Base-by-base conservation (phyloP, 345 rosid genomes). In the Lumnitzera littorea region DNA sequence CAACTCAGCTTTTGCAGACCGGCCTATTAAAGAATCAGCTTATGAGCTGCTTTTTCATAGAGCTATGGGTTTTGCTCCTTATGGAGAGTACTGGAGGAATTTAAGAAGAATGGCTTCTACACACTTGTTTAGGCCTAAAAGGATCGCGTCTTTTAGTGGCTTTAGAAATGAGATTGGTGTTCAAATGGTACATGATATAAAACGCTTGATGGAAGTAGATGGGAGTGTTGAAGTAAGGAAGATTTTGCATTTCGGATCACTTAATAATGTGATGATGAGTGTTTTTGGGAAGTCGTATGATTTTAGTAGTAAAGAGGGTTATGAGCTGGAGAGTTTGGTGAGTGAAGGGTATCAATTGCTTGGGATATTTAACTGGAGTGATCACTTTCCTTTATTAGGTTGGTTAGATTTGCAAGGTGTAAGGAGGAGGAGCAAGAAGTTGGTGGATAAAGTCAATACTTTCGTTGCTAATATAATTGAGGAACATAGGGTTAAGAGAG, bases 41-140 rank as follows among this genome's bases (percentile, higher is more conserved):
- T 91, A 86, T 56, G 91, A 82, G 74, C 84, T 91, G 5, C 67
- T 91, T 23, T 91, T 88, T 43, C 83, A 88, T 50, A 80, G 95
- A 49, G 91, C 98, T 17, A 91, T 88, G 79, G 98, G 96, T 10
- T 91, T 91, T 53, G 95, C 95, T 48, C 90, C 90, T 0, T 88
- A 58, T 55, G 95, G 96, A 1, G 90, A 83, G 58, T 88, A 91
- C 64, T 91, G 98, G 95, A 85, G 96, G 70, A 88, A 84, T 51
- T 68, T 88, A 29, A 84, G 98, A 73, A 76, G 95, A 55, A 84
- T 86, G 72, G 84, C 98, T 2, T 59, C 88, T 0, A 86, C 95
- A 36, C 85, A 86, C 80, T 75, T 86, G 67, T 91, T 91, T 62
- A 86, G 91, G 57, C 98, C 98, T 2, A 75, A 68, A 41, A 79